Evolutionary conservation across 2,329 filamentous ascomycete species (phyloP).

Genomic region (Penicillium sp.): DNA sequence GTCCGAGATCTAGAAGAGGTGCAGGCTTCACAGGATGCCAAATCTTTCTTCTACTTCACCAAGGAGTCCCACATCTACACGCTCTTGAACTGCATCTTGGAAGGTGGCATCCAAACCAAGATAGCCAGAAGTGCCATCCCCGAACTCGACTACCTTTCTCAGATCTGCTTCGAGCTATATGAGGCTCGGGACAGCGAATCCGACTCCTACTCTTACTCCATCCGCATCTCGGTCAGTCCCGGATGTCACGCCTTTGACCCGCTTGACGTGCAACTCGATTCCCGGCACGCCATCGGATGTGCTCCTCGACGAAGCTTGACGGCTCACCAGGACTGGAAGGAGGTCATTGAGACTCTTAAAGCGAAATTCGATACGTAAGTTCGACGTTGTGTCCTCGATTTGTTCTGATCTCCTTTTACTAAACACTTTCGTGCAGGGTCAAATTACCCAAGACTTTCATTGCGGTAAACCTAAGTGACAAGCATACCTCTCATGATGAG

Average conservation of each 20-base stretch:
- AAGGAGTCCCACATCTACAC: conserved; percentile 99
- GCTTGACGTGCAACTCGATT: conserved; percentile 92
- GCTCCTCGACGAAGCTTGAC: conserved; percentile 87
- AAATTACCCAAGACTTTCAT: conserved; percentile 51
- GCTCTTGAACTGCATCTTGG: conserved; percentile 92
- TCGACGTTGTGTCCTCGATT: conserved; percentile 4
- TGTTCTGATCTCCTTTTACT: not conserved
- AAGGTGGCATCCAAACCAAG: conserved; percentile 94
- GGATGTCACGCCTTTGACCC: conserved; percentile 97
- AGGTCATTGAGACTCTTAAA: conserved; percentile 90
- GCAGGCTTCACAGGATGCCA: conserved; percentile 88
- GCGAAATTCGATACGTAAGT: conserved; percentile 92
- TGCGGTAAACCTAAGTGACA: conserved; percentile 51
- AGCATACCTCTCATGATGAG: conserved; percentile 35
- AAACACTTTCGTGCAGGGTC: conserved; percentile 35
- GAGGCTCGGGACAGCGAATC: conserved; percentile 80
- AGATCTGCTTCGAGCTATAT: conserved; percentile 97
- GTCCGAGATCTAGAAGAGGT: conserved; percentile 96
- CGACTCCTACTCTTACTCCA: conserved; percentile 85
- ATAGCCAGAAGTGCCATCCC: conserved; percentile 93
- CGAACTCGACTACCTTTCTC: conserved; percentile 93
- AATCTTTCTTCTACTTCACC: conserved; percentile 98
- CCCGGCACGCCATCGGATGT: conserved; percentile 92
- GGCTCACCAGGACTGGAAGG: conserved; percentile 89
- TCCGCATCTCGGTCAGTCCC: conserved; percentile 91